Conservation (phyloP, 2,329 filamentous ascomycete genomes). For the Juglanconis oblonga region DNA sequence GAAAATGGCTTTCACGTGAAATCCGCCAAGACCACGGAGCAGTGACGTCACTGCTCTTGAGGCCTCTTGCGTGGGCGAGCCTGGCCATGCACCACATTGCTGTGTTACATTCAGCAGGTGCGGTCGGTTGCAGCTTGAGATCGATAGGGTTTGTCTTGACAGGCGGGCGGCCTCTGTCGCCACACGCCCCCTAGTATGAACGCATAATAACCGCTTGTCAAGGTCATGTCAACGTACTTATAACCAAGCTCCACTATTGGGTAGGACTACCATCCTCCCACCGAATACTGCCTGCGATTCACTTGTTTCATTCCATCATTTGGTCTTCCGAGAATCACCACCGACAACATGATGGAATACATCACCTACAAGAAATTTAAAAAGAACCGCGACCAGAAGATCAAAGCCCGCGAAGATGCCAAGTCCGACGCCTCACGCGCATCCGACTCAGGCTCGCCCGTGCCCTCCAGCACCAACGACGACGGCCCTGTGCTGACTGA, state of each 20-base stretch:
- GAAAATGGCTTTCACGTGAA: constrained; percentile 10
- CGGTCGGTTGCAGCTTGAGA: background rate
- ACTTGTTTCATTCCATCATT: background rate
- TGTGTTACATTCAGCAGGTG: no score
- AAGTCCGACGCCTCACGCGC: constrained; percentile 23
- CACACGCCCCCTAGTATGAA: constrained; percentile 15
- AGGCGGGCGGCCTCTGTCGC: constrained; percentile 6
- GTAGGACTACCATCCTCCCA: background rate
- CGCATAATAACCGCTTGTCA: background rate
- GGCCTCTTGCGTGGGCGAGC: background rate
- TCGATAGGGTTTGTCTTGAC: background rate
- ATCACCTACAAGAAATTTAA: constrained; percentile 62
- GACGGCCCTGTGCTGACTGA: constrained; percentile 48
- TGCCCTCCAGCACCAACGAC: constrained; percentile 2
- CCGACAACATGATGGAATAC: constrained; percentile 57
- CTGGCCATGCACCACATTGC: background rate
- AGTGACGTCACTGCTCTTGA: constrained; percentile 11
- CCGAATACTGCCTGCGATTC: background rate
- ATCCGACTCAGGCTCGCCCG: background rate
- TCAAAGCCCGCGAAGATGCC: constrained; percentile 44
- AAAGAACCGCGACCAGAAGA: constrained; percentile 34
- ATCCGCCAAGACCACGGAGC: background rate
- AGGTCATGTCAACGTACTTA: background rate
- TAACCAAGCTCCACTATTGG: background rate
- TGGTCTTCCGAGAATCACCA: background rate